Percentiles rank a stretch among this genome's conserved stretches.
Evolutionary conservation across 768 basidiomycete genomes (phyloP).

Genomic region (Tylopilus cervinicoccineus): DNA sequence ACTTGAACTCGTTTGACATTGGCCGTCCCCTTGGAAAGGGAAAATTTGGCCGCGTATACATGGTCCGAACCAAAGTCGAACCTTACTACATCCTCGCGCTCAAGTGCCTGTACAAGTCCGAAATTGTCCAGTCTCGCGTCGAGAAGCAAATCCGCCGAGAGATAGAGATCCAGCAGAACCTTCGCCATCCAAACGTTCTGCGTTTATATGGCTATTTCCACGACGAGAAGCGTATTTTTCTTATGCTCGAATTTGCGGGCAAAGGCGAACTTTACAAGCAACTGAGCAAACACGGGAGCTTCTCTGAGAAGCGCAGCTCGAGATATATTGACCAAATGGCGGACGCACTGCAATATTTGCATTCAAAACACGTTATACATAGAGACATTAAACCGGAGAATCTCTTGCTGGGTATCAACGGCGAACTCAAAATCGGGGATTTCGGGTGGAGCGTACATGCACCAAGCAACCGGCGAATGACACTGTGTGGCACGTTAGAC

Average conservation of each 20-base stretch:
- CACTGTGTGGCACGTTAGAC: conserved; percentile 93
- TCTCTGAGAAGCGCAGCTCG: conserved; percentile 83
- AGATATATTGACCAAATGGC: conserved; percentile 98
- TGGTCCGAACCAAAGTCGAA: conserved; percentile 87
- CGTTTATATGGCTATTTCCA: conserved; percentile 97
- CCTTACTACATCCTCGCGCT: conserved; percentile 94
- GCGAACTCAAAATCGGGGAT: conserved; percentile 96
- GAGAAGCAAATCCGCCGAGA: conserved; percentile 97
- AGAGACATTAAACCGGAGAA: conserved; percentile 99
- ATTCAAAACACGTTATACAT: conserved; percentile 96
- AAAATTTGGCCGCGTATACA: conserved; percentile 98
- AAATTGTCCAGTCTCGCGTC: conserved; percentile 85
- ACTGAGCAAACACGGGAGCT: conserved; percentile 78
- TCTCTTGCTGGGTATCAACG: conserved; percentile 87
- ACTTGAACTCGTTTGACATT: conserved; percentile 84
- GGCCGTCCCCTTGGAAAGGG: conserved; percentile 97
- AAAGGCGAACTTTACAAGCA: conserved; percentile 98
- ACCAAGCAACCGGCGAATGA: conserved; percentile 82
- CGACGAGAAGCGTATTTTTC: conserved; percentile 94
- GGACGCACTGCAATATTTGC: conserved; percentile 89
- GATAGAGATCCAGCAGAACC: conserved; percentile 96
- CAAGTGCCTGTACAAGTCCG: conserved; percentile 95
- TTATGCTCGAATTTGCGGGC: conserved; percentile 97
- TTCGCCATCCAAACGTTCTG: conserved; percentile 92
- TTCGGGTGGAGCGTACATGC: conserved; percentile 99